phyloP scores from a whole-genome alignment of 2,329 filamentous ascomycete genomes.

The Rhinocladiella mackenziei region DNA sequence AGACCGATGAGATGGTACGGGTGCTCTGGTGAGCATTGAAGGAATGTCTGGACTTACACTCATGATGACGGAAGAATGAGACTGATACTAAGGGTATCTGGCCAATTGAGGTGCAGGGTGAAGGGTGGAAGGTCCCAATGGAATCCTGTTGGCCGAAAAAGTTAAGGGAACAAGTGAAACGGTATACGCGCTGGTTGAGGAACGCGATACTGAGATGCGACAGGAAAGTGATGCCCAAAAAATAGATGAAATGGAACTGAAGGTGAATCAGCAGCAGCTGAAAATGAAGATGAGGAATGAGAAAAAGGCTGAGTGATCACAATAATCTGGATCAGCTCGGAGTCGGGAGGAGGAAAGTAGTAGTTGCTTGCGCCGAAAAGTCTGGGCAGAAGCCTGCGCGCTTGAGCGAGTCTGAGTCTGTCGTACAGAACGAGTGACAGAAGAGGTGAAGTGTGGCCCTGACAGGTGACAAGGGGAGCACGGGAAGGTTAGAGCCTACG shows the following conservation, averaged over 20 bases:
- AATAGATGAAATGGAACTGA: background rate
- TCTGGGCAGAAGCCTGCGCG: constrained; percentile 2
- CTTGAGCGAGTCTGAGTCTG: too few relatives aligned
- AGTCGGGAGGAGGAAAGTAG: constrained; percentile 8
- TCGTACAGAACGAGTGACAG: too few relatives aligned
- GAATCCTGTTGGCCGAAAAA: background rate
- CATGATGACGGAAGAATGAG: constrained; percentile 18
- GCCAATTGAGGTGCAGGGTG: constrained; percentile 1
- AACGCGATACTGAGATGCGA: constrained; percentile 4
- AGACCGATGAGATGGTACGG: background rate
- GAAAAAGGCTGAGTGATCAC: constrained; percentile 22
- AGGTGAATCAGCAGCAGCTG: constrained; percentile 17
- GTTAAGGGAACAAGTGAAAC: background rate
- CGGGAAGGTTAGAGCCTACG: too few relatives aligned
- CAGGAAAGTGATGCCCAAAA: background rate
- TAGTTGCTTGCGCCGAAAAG: constrained; percentile 1
- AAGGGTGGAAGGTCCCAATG: constrained; percentile 1
- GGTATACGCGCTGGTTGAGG: constrained; percentile 2
- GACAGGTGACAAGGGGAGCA: too few relatives aligned
- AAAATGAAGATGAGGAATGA: constrained; percentile 11
- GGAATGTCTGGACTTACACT: constrained; percentile 17
- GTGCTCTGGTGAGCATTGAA: background rate
- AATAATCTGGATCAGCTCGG: constrained; percentile 6
- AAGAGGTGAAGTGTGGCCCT: too few relatives aligned
- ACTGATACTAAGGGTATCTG: constrained; percentile 5